Evolutionary conservation across 208 protist species (phyloP).

Genomic region (Acanthamoeba polyphaga): DNA sequence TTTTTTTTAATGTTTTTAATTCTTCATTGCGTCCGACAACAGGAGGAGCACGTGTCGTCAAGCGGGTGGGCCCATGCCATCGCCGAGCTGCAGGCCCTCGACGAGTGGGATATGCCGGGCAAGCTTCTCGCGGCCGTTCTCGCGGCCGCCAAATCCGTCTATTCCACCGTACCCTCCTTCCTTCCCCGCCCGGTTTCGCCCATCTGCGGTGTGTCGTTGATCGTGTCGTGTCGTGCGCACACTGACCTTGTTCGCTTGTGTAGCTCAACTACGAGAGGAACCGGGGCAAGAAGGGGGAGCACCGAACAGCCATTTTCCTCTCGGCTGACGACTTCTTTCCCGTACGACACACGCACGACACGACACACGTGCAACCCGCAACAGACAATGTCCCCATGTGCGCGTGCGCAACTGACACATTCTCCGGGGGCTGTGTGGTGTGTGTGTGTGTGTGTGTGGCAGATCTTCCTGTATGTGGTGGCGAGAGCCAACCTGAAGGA

Average conservation of each 20-base stretch:
- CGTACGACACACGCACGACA: background rate
- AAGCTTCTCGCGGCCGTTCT: conserved; percentile 6
- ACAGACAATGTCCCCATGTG: background rate
- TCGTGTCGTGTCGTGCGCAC: background rate
- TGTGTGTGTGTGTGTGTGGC: too few species aligned
- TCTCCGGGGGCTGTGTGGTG: background rate
- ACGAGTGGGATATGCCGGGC: conserved; percentile 12
- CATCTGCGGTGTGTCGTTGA: background rate
- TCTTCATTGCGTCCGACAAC: background rate
- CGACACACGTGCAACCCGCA: background rate
- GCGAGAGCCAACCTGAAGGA: conserved; percentile 41
- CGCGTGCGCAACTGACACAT: background rate
- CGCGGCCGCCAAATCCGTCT: conserved; percentile 52
- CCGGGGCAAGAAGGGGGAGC: background rate
- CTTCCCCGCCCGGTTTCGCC: background rate
- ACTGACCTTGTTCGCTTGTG: background rate
- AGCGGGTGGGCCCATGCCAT: conserved; percentile 1
- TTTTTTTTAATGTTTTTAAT: too few species aligned
- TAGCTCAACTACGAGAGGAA: conserved; percentile 61
- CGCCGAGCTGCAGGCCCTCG: background rate
- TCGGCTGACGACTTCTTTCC: conserved; percentile 65
- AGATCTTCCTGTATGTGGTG: conserved; percentile 69
- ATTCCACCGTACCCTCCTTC: conserved; percentile 16
- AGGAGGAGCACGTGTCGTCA: background rate
- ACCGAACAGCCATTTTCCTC: conserved; percentile 11